These are phyloP conservation scores for Trichosporon sp. DNA, from an alignment of 1,284 basidiomycete species.

Conservation along the genomic window DNA sequence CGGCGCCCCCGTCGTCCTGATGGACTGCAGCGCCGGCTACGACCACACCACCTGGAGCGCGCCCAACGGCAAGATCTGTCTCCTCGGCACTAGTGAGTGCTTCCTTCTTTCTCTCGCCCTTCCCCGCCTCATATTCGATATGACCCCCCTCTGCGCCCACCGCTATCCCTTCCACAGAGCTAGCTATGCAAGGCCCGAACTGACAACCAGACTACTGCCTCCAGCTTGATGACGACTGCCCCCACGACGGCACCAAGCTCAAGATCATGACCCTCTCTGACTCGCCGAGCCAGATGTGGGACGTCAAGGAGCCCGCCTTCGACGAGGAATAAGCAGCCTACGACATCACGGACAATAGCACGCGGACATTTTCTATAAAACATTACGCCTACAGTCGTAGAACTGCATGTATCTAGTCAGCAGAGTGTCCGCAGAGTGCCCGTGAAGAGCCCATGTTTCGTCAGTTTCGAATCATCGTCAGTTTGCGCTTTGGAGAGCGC, in stretches of 20 bases:
- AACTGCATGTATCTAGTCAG: neutral
- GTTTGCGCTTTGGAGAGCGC: too few species aligned
- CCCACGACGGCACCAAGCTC: slow-evolving; percentile 3
- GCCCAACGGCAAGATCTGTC: neutral
- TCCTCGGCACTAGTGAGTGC: neutral
- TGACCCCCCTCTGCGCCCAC: too few species aligned
- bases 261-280: neutral
- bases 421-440: neutral
- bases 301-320: neutral
- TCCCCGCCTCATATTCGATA: too few species aligned
- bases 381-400: neutral
- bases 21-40: neutral
- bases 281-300: neutral
- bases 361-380: neutral
- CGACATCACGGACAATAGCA: neutral
- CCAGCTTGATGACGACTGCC: neutral
- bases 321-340: neutral
- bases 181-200: neutral
- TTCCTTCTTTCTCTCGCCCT: too few species aligned
- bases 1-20: slow-evolving; percentile 2
- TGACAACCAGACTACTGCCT: slow-evolving; percentile 2
- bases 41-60: slow-evolving; percentile 5
- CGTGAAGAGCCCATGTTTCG: neutral
- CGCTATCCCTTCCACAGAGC: too few species aligned
- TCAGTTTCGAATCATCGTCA: too few species aligned